phyloP scores from a whole-genome alignment of 73 alveolate genomes.

The Paramecium primaurelia region DNA sequence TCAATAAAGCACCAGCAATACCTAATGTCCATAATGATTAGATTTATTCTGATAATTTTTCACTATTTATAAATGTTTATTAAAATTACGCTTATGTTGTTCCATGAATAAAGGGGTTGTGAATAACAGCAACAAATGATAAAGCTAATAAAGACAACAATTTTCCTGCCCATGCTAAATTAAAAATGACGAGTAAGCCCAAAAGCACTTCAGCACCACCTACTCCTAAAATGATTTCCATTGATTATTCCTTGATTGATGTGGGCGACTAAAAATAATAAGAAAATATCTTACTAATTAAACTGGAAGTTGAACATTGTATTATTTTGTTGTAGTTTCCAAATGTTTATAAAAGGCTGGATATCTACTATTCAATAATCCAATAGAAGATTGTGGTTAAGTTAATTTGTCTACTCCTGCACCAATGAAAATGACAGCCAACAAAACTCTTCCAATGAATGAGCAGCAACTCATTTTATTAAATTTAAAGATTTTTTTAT shows the following conservation, averaged over 20 bases:
- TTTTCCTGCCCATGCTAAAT: background rate
- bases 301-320: background rate
- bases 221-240: background rate
- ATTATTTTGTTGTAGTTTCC: background rate
- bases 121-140: background rate
- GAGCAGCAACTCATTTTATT: background rate
- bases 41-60: background rate
- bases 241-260: background rate
- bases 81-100: background rate
- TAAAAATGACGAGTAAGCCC: background rate
- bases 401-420: background rate
- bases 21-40: background rate
- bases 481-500: background rate
- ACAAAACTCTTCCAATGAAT: constrained; percentile 2
- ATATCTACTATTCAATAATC: background rate
- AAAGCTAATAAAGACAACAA: background rate
- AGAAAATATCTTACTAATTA: background rate
- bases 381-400: background rate
- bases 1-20: constrained; percentile 35
- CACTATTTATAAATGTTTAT: background rate
- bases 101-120: background rate
- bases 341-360: background rate
- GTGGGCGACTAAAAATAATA: background rate
- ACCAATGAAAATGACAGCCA: background rate
- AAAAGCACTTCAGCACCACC: background rate